Percentiles rank a stretch among this genome's conserved stretches.
Conservation (phyloP, 225 moss, liverwort and hornwort genomes). For the Lunularia cruciata region DNA sequence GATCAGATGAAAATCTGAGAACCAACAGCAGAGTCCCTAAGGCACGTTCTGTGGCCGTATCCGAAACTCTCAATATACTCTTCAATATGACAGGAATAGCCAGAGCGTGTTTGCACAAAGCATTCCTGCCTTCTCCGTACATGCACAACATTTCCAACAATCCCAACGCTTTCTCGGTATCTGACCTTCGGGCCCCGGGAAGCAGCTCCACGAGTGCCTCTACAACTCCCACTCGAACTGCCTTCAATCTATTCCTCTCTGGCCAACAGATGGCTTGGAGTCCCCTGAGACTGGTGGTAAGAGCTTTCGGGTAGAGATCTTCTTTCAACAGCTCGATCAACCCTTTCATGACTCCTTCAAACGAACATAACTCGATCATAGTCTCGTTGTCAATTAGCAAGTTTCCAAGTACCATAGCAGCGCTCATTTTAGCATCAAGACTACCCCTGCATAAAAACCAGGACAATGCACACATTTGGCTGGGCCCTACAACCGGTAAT, state of each 20-base stretch:
- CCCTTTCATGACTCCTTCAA: conserved; percentile 34
- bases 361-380: conserved; percentile 25
- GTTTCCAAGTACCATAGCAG: conserved; percentile 21
- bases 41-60: conserved; percentile 51
- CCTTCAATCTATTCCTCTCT: conserved; percentile 22
- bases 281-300: conserved; percentile 13
- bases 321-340: conserved; percentile 33
- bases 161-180: conserved; percentile 24
- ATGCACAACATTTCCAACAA: conserved; percentile 26
- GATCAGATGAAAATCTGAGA: not conserved
- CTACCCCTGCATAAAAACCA: conserved; percentile 35
- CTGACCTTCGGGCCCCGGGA: conserved; percentile 26
- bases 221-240: conserved; percentile 34
- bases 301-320: conserved; percentile 23
- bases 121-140: conserved; percentile 62
- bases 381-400: conserved; percentile 25
- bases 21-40: conserved; percentile 39
- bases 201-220: conserved; percentile 30
- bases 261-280: conserved; percentile 5
- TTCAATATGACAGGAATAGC: conserved; percentile 56
- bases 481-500: conserved; percentile 17
- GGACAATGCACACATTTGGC: conserved; percentile 31
- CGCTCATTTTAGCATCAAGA: conserved; percentile 28
- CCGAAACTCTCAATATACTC: conserved; percentile 46
- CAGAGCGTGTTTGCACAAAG: conserved; percentile 50